Evolutionary conservation across 495 filamentous ascomycete species (phyloP).

Genomic region (Aspergillus diversus): DNA sequence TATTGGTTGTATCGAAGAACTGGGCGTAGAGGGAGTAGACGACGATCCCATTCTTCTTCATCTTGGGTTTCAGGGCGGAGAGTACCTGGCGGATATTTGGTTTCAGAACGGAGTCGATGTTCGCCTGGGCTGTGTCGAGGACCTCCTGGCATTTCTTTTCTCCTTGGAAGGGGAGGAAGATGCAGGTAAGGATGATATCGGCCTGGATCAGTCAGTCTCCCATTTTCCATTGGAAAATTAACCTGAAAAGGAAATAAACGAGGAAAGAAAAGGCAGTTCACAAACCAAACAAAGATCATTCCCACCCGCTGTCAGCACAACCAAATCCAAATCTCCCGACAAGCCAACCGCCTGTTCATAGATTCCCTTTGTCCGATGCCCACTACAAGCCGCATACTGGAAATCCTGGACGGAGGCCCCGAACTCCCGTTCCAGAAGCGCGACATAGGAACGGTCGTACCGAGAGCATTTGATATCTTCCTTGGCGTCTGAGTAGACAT

Average conservation of each 20-base stretch:
- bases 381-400: slow-evolving; percentile 28
- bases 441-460: slow-evolving; percentile 28
- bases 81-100: slow-evolving; percentile 27
- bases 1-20: slow-evolving; percentile 29
- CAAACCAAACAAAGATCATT: slow-evolving; percentile 39
- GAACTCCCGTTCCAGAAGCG: slow-evolving; percentile 21
- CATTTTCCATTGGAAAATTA: not conserved
- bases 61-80: slow-evolving; percentile 21
- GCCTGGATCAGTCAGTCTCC: slow-evolving; percentile 1
- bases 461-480: slow-evolving; percentile 29
- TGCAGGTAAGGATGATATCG: slow-evolving; percentile 30
- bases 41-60: slow-evolving; percentile 28
- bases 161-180: slow-evolving; percentile 22
- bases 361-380: slow-evolving; percentile 25
- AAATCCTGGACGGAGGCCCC: slow-evolving; percentile 9
- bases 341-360: slow-evolving; percentile 26
- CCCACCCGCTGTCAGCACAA: slow-evolving; percentile 36
- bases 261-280: not conserved
- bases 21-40: slow-evolving; percentile 30
- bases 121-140: slow-evolving; percentile 25
- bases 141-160: slow-evolving; percentile 23
- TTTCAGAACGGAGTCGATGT: slow-evolving; percentile 27
- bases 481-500: not conserved
- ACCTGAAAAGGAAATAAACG: not conserved
- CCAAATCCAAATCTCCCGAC: slow-evolving; percentile 25